Percentiles rank a stretch among this genome's conserved stretches.
Evolutionary conservation across 176 grass and related monocot genomes (phyloP).

Genomic region (Tuctoria greenei): DNA sequence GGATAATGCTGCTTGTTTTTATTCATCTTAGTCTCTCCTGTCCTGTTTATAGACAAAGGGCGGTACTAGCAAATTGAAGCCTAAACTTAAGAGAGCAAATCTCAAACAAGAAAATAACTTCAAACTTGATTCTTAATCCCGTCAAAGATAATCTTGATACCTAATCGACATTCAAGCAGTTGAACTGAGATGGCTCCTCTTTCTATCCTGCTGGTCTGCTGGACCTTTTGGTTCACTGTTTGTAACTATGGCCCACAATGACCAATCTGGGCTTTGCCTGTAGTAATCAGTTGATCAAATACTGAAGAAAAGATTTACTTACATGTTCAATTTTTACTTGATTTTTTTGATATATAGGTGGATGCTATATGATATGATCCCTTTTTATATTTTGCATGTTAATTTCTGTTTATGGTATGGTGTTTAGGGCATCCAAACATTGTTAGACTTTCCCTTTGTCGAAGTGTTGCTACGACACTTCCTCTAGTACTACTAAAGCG

Average conservation of each 20-base stretch:
- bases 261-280: neutral
- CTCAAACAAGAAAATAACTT: neutral
- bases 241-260: neutral
- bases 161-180: neutral
- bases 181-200: neutral
- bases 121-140: neutral
- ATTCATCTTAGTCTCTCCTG: neutral
- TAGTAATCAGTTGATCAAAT: conserved; percentile 14
- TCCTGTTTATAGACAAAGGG: neutral
- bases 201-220: neutral
- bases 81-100: neutral
- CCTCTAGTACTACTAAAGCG: too few species aligned
- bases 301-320: neutral
- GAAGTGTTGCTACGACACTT: too few species aligned
- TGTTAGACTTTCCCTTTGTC: conserved; percentile 19
- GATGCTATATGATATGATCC: neutral
- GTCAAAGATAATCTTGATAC: neutral
- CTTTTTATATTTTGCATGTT: neutral
- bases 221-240: neutral
- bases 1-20: neutral
- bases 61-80: neutral
- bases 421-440: conserved; percentile 18
- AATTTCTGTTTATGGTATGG: neutral
- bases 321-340: neutral
- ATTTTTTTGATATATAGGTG: neutral